A percentile compares a stretch with the other conserved stretches of the same genome.
Conservation (phyloP, 768 basidiomycete genomes). For the Solioccasus polychromus region DNA sequence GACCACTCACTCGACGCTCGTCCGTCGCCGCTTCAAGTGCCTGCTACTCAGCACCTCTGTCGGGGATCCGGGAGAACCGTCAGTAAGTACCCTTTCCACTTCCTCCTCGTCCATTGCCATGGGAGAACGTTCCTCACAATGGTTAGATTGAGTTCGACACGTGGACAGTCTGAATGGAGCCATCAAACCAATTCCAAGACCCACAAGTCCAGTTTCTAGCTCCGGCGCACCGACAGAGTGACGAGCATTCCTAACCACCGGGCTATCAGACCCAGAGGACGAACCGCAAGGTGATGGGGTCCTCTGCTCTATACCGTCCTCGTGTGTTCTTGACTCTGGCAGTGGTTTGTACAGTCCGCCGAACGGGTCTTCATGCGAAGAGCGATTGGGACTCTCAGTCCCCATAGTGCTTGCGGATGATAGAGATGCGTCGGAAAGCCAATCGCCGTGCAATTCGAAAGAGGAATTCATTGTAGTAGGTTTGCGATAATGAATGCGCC, state of each 20-base stretch:
- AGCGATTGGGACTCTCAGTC: slow-evolving; percentile 23
- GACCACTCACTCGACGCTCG: slow-evolving; percentile 22
- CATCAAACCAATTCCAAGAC: slow-evolving; percentile 43
- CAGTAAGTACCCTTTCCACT: slow-evolving; percentile 30
- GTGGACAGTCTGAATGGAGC: slow-evolving; percentile 52
- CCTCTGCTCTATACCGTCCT: slow-evolving; percentile 10
- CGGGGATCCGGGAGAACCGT: slow-evolving; percentile 22
- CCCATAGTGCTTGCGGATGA: slow-evolving; percentile 23
- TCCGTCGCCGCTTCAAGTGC: slow-evolving; percentile 47
- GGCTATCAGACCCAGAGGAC: slow-evolving; percentile 45
- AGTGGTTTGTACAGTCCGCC: slow-evolving; percentile 42
- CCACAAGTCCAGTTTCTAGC: slow-evolving; percentile 35
- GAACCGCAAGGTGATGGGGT: slow-evolving; percentile 19
- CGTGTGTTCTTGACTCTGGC: slow-evolving; percentile 8
- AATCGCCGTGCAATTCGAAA: slow-evolving; percentile 23
- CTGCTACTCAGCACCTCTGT: slow-evolving; percentile 19
- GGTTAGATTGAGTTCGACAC: slow-evolving; percentile 29
- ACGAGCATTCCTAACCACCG: slow-evolving; percentile 39
- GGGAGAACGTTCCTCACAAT: slow-evolving; percentile 7
- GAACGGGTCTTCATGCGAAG: slow-evolving; percentile 45
- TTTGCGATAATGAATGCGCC: slow-evolving; percentile 29
- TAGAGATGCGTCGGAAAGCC: slow-evolving; percentile 31
- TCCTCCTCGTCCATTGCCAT: slow-evolving; percentile 33
- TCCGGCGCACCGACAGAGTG: slow-evolving; percentile 21
- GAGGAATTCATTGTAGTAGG: slow-evolving; percentile 28